Evolutionary conservation across 257 asterid genomes (phyloP), one percentile per base, ranked within the genome.

Genomic region (Capsicum baccatum): DNA sequence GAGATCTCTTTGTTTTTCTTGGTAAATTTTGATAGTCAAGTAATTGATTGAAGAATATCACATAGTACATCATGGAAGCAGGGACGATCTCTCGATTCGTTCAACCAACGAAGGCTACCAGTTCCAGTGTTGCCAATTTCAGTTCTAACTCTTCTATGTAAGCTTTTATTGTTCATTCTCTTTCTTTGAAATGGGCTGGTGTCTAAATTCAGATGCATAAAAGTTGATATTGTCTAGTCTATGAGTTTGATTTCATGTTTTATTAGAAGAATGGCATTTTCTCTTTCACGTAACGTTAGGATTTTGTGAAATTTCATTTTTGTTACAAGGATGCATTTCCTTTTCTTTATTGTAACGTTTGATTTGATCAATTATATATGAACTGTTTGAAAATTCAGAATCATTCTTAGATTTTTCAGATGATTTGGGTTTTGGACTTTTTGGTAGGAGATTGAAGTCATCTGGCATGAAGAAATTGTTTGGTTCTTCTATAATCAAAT

Each of bases 51-150:
- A 66, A 66, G 48, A 66, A 7, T 50, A 50, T 50, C 55, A 50
- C 3, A 50, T 9, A 39, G 44, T 39, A 67, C 21, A 55, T 74
- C 74, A 95, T 95, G 98, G 97, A 90, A 88, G 94, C 92, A 64
- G 91, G 91, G 13, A 44, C 91, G 48, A 83, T 86, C 88, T 88
- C 90, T 84, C 91, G 90, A 59, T 78, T 90, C 83, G 86, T 89
- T 19, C 87, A 91, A 37, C 92, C 84, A 16, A 79, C 78, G 76
- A 86, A 81, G 66, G 54, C 79, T 15, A 37, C 82, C 60, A 70
- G 78, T 39, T 39, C 44, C 6, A 39, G 44, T 39, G 4, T 39
- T 85, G 63, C 57, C 68, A 52, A 48, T 21, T 83, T 87, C 48
- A 84, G 87, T 74, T 84, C 55, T 70, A 83, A 83, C 71, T 90